Evolutionary conservation across 1,284 basidiomycete genomes (phyloP).

Genomic region (Albatrellus sp.): DNA sequence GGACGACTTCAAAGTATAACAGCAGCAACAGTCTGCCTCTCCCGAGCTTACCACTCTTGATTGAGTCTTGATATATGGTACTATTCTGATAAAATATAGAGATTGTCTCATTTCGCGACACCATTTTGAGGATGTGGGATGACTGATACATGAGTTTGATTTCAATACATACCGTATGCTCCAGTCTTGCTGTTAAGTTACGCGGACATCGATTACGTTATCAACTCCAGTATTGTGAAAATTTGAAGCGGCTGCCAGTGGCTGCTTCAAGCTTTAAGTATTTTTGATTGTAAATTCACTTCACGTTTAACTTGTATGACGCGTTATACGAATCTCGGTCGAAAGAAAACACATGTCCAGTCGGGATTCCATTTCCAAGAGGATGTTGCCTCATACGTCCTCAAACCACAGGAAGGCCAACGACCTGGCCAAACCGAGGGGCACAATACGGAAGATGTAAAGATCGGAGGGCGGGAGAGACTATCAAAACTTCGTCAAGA

Average conservation of each 20-base stretch:
- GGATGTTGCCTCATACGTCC: constrained; percentile 1
- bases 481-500: not conserved
- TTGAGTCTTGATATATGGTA: too few species aligned
- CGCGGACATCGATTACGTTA: not conserved
- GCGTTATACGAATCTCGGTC: constrained; percentile 56
- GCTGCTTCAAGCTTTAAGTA: too few species aligned
- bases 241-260: too few species aligned
- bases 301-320: constrained; percentile 38
- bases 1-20: too few species aligned
- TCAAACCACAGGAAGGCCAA: constrained; percentile 9
- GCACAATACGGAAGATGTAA: constrained; percentile 19
- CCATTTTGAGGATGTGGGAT: too few species aligned
- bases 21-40: too few species aligned
- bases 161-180: not conserved
- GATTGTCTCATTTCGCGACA: too few species aligned
- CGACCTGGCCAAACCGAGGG: constrained; percentile 34
- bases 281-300: too few species aligned
- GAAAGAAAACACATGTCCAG: constrained; percentile 60
- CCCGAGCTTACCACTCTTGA: too few species aligned
- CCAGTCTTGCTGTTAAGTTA: not conserved
- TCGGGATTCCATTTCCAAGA: constrained; percentile 35
- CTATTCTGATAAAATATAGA: too few species aligned
- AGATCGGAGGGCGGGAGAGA: not conserved
- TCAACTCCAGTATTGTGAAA: not conserved
- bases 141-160: too few species aligned